Percentiles rank a stretch among this genome's conserved stretches.
phyloP scores from a whole-genome alignment of 768 basidiomycete genomes.

The Tricholoma furcatifolium region DNA sequence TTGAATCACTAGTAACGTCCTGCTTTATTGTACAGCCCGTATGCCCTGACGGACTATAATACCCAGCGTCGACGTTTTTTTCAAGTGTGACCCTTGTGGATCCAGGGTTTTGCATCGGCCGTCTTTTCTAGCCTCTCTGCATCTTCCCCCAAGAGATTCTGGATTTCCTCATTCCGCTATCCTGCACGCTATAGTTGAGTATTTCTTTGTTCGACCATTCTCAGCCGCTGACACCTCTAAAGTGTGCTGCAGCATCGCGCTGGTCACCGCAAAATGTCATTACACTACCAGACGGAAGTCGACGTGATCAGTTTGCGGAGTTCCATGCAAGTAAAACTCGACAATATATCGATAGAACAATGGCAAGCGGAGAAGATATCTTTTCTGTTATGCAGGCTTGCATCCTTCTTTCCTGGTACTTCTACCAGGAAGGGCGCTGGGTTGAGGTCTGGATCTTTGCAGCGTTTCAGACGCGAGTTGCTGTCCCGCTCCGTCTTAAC shows the following conservation, averaged over 20 bases:
- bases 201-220: background rate
- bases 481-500: conserved; percentile 79
- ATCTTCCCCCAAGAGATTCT: conserved; percentile 75
- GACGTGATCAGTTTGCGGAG: conserved; percentile 84
- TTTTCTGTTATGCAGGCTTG: conserved; percentile 88
- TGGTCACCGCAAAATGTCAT: conserved; percentile 75
- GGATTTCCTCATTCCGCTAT: conserved; percentile 89
- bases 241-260: conserved; percentile 84
- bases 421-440: conserved; percentile 87
- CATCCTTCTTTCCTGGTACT: conserved; percentile 85
- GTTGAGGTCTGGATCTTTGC: conserved; percentile 93
- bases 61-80: conserved; percentile 80
- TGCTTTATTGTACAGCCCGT: conserved; percentile 1
- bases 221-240: conserved; percentile 6
- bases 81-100: conserved; percentile 84
- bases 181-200: conserved; percentile 83
- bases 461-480: conserved; percentile 79
- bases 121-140: conserved; percentile 78
- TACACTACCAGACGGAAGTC: conserved; percentile 68
- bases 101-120: conserved; percentile 81
- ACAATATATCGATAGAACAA: conserved; percentile 83
- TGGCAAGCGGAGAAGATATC: conserved; percentile 87
- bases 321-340: conserved; percentile 87
- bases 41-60: conserved; percentile 7
- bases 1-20: conserved; percentile 74